Base-by-base conservation (phyloP, 495 filamentous ascomycete genomes). In the Aspergillus mulundensis region DNA sequence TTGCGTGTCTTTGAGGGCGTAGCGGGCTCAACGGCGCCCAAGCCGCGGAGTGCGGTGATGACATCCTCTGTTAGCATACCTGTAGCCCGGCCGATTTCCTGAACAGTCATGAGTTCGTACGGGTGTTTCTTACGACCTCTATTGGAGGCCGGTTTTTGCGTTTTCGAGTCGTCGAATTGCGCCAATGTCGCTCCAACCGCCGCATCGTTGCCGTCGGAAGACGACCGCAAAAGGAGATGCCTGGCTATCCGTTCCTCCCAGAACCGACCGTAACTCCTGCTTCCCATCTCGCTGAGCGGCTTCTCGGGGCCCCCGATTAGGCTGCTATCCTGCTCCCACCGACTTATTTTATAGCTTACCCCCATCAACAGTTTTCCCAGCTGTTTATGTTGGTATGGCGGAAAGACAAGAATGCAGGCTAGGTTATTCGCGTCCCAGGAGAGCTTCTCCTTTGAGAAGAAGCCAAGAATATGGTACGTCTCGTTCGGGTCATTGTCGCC, bases 401-500 rank as follows among this genome's bases (percentile, higher is more conserved):
- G 94, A 66, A 99, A 97, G 11, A 99, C 81, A 21, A 97, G 77
- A 56, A 99, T 99, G 66, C 94, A 99, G 3, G 94, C 94, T 0
- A 99, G 82, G 60, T 97, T 99, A 69, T 97, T 97, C 62, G 94
- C 90, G 65, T 99, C 94, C 94, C 94, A 99, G 4, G 89, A 94
- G 71, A 96, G 86, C 64, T 97, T 97, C 74, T 99, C 94, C 66
- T 97, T 97, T 20, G 88, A 93, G 79, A 96, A 99, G 81, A 96
- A 99, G 49, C 95, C 94, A 7, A 96, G 82, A 28, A 97, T 86
- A 28, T 69, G 64, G 57, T 73, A 74, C 30, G 68, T 69, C 3
- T 62, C 54, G 1, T 65, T 57, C 28, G 69, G 65, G 57, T 71
- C 63, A 1, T 71, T 40, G 38, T 18, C 32, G 11, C 3, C 32